Evolutionary conservation across 371 early-diverging fungal genomes (phyloP), one percentile per base, ranked within the genome.

Genomic region (Mucor velutinosus): DNA sequence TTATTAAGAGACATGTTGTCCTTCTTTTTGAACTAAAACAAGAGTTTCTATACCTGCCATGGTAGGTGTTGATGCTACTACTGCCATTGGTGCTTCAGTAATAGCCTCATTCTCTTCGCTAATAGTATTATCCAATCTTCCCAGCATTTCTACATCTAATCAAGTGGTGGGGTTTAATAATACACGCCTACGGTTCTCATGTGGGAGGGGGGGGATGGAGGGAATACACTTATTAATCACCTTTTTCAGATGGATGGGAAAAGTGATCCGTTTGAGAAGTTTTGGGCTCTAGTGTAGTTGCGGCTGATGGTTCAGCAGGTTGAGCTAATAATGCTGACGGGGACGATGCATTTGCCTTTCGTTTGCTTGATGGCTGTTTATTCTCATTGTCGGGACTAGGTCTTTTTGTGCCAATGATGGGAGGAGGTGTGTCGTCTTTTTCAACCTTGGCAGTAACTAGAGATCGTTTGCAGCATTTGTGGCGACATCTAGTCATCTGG

Each of bases 391-490:
- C 53, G 27, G 53, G 53, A 6, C 53, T 53, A 14, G 53, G 53
- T 53, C 53, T 25, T 12, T 53, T 53, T 1, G 15, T 53, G 25
- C 53, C 53, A 15, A 15, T 5, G 1, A 27, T 53, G 7, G 53
- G 53, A 14, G 27, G 25, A 14, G 27, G 25, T 6, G 15, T 25
- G 14, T 3, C 15, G 6, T 53, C 14, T 14, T 11, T 14, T 2
- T 47, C 47, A 10, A 10, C 8, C 21, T 10, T 47, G 7, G 21
- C 37, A 35, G 12, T 21, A 8, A 2, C 14, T 7, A 35, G 12
- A 10, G 21, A 30, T 43, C 39, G 3, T 29, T 67, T 72, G 51
- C 72, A 72, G 14, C 72, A 72, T 37, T 49, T 29, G 47, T 72
- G 72, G 35, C 64, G 60, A 39, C 72, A 71, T 2, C 72, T 70